These are phyloP conservation scores for Agaricus subrufescens DNA, from an alignment of 768 basidiomycete genomes.

Conservation along the genomic window DNA sequence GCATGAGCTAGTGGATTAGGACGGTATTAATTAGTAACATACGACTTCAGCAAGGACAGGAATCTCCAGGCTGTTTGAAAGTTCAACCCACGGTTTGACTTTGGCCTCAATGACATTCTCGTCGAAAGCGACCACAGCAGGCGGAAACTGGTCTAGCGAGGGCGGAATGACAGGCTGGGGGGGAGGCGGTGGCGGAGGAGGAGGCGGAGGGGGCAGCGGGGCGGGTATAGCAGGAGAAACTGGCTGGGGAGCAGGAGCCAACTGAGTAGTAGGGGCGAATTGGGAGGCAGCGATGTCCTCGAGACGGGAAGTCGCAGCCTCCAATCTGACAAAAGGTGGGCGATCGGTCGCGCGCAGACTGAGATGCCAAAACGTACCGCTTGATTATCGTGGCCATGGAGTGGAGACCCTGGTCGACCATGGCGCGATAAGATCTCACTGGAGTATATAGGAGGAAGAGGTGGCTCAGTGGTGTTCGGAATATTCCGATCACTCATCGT, in stretches of 20 bases:
- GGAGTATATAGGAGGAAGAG: not conserved
- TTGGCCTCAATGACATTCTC: conserved; percentile 68
- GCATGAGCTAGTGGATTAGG: not conserved
- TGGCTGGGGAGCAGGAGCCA: conserved; percentile 9
- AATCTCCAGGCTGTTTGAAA: conserved; percentile 68
- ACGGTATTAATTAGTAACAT: conserved; percentile 18
- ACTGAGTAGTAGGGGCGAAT: conserved; percentile 13
- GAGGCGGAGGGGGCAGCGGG: conserved; percentile 12
- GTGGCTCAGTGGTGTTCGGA: conserved; percentile 5
- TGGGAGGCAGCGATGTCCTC: conserved; percentile 77
- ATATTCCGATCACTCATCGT: conserved; percentile 8
- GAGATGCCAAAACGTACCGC: conserved; percentile 42
- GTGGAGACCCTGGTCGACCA: conserved; percentile 48
- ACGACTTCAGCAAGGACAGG: conserved; percentile 78
- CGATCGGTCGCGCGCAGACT: conserved; percentile 8
- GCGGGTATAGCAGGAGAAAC: conserved; percentile 3
- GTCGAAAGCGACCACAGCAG: conserved; percentile 68
- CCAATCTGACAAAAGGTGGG: conserved; percentile 52
- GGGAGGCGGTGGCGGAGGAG: conserved; percentile 28
- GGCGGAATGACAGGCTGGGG: conserved; percentile 31
- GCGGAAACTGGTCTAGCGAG: conserved; percentile 36
- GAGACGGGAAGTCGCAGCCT: conserved; percentile 90
- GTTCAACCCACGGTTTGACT: conserved; percentile 67
- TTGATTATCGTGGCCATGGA: conserved; percentile 81
- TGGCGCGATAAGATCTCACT: conserved; percentile 11